phyloP scores from a whole-genome alignment of 2,329 filamentous ascomycete species.

The Pseudocercospora crystallina region DNA sequence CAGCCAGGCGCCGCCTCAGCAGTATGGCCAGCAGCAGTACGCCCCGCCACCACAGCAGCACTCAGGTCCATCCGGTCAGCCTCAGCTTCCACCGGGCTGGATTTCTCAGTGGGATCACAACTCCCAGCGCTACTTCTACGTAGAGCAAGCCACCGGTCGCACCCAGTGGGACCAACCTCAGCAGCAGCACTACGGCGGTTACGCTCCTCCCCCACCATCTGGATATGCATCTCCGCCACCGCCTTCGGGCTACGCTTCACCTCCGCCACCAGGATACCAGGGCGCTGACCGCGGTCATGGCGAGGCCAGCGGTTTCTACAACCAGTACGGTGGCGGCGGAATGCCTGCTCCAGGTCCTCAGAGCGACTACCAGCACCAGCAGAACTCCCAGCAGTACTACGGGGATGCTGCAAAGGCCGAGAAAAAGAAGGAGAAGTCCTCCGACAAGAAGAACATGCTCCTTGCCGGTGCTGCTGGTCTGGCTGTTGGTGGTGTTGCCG shows the following conservation, averaged over 20 bases:
- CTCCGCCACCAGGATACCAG: slow-evolving; percentile 5
- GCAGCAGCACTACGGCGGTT: slow-evolving; percentile 21
- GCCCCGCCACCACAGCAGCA: slow-evolving; percentile 16
- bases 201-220: slow-evolving; percentile 29
- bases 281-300: slow-evolving; percentile 16
- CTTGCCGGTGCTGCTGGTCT: slow-evolving; percentile 59
- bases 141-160: slow-evolving; percentile 60
- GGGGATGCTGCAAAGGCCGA: slow-evolving; percentile 24
- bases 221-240: slow-evolving; percentile 6
- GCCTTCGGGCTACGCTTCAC: slow-evolving; percentile 1
- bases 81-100: slow-evolving; percentile 63
- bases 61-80: slow-evolving; percentile 29
- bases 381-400: slow-evolving; percentile 24
- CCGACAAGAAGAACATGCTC: slow-evolving; percentile 49
- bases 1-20: slow-evolving; percentile 31
- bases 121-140: slow-evolving; percentile 64
- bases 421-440: slow-evolving; percentile 34
- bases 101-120: slow-evolving; percentile 62
- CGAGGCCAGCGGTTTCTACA: slow-evolving; percentile 20
- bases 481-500: slow-evolving; percentile 57
- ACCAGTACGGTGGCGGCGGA: slow-evolving; percentile 19
- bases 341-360: slow-evolving; percentile 21
- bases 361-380: slow-evolving; percentile 21
- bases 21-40: slow-evolving; percentile 29
- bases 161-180: slow-evolving; percentile 65